These are phyloP conservation scores for Scytalidium sp. DNA, from an alignment of 2,329 filamentous ascomycete species.

Conservation along the genomic window DNA sequence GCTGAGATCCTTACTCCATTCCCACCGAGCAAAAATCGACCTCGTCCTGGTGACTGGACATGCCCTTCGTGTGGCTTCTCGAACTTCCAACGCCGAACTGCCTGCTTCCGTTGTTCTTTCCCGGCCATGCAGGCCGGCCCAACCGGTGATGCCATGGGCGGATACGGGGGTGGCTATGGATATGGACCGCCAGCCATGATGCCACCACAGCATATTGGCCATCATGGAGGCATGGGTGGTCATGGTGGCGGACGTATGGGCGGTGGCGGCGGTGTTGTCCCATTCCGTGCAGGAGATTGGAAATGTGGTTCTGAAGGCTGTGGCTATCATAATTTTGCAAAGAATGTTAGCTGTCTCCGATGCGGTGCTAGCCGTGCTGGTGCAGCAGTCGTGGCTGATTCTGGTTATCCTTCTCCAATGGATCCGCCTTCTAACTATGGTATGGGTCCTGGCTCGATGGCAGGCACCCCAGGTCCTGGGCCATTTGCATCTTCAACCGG, in stretches of 20 bases:
- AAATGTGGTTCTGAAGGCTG: slow-evolving; percentile 97
- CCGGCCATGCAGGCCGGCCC: slow-evolving; percentile 84
- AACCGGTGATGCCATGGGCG: slow-evolving; percentile 65
- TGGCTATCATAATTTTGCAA: slow-evolving; percentile 98
- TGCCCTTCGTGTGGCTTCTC: slow-evolving; percentile 98
- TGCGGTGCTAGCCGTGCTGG: slow-evolving; percentile 93
- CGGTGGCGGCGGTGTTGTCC: slow-evolving; percentile 80
- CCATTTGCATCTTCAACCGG: slow-evolving; percentile 69
- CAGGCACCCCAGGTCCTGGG: slow-evolving; percentile 74
- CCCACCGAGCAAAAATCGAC: slow-evolving; percentile 97
- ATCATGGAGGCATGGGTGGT: slow-evolving; percentile 49
- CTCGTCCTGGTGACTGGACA: slow-evolving; percentile 96
- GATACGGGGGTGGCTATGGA: slow-evolving; percentile 61
- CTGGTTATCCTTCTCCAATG: slow-evolving; percentile 87
- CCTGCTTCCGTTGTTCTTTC: slow-evolving; percentile 98
- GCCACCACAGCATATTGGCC: slow-evolving; percentile 71
- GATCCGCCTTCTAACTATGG: slow-evolving; percentile 78
- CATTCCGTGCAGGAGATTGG: slow-evolving; percentile 98
- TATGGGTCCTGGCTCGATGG: slow-evolving; percentile 87
- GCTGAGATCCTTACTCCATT: slow-evolving; percentile 96
- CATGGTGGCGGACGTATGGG: slow-evolving; percentile 69
- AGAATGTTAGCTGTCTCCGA: slow-evolving; percentile 96
- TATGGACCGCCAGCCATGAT: slow-evolving; percentile 77
- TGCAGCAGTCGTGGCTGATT: slow-evolving; percentile 91
- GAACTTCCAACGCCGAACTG: slow-evolving; percentile 97